Evolutionary conservation across 345 rosid genomes (phyloP).

Genomic region (Kandelia obovata): DNA sequence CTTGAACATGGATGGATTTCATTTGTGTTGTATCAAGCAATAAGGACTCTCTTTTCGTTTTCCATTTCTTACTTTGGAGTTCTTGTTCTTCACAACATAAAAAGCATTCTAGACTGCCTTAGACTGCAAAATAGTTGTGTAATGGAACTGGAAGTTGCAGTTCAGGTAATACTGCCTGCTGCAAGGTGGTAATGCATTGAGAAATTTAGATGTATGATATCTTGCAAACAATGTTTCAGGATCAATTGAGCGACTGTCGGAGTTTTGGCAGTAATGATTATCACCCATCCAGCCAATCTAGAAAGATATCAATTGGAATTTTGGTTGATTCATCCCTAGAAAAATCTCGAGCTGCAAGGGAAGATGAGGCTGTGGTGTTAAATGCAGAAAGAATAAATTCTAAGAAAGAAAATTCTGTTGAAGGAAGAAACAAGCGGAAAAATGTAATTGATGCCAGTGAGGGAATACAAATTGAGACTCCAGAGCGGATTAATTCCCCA

Average conservation of each 20-base stretch:
- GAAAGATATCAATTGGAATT: slow-evolving; percentile 86
- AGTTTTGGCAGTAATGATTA: slow-evolving; percentile 52
- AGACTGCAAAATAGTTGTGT: not conserved
- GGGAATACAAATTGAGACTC: slow-evolving; percentile 38
- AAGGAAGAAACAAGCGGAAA: slow-evolving; percentile 29
- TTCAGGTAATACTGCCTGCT: too few relatives aligned
- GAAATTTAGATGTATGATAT: slow-evolving; percentile 7
- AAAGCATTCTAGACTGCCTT: not conserved
- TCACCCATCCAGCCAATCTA: slow-evolving; percentile 61
- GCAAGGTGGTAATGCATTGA: not conserved
- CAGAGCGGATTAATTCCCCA: slow-evolving; percentile 46
- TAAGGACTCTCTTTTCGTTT: not conserved
- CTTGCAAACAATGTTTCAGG: slow-evolving; percentile 34
- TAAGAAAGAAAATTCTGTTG: slow-evolving; percentile 26
- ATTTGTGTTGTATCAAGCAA: slow-evolving; percentile 4
- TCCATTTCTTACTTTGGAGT: not conserved
- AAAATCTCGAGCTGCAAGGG: slow-evolving; percentile 32
- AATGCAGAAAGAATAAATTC: slow-evolving; percentile 31
- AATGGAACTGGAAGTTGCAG: not conserved
- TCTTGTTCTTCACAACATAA: not conserved
- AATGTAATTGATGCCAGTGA: slow-evolving; percentile 26
- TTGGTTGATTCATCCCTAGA: slow-evolving; percentile 41
- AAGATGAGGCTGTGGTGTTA: slow-evolving; percentile 26
- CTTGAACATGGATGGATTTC: not conserved
- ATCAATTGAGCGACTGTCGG: slow-evolving; percentile 46